phyloP scores from a whole-genome alignment of 192 early-diverging fungal species.

The Mortierella antarctica region DNA sequence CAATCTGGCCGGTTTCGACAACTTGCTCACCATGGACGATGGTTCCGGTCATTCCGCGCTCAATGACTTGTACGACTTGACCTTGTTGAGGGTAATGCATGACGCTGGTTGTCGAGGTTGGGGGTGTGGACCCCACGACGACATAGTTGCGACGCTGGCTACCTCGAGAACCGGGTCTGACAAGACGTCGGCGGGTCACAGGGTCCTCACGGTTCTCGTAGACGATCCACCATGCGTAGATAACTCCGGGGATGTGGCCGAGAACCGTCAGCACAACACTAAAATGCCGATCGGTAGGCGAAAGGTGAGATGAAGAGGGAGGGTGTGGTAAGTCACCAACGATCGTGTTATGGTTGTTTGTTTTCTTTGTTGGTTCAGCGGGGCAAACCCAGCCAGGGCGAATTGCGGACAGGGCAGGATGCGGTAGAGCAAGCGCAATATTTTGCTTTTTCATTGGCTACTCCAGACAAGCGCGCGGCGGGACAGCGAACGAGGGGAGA shows the following conservation, averaged over 20 bases:
- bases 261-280: slow-evolving; percentile 29
- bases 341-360: background rate
- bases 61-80: background rate
- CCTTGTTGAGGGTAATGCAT: slow-evolving; percentile 3
- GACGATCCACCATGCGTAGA: slow-evolving; percentile 44
- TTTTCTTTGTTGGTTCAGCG: background rate
- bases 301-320: background rate
- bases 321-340: background rate
- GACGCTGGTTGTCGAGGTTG: background rate
- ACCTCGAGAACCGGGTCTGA: background rate
- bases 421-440: too few species aligned
- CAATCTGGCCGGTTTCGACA: too few species aligned
- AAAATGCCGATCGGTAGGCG: background rate
- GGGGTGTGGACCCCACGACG: background rate
- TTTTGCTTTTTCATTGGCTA: too few species aligned
- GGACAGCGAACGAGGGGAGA: too few species aligned
- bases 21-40: too few species aligned
- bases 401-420: too few species aligned
- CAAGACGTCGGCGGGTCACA: background rate
- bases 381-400: background rate
- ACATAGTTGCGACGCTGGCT: slow-evolving; percentile 10
- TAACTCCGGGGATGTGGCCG: slow-evolving; percentile 36
- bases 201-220: slow-evolving; percentile 43
- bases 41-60: too few species aligned
- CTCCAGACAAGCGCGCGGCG: too few species aligned